A percentile compares a stretch with the other conserved stretches of the same genome.
Conservation (phyloP, 495 filamentous ascomycete genomes). For the Halenospora varia region DNA sequence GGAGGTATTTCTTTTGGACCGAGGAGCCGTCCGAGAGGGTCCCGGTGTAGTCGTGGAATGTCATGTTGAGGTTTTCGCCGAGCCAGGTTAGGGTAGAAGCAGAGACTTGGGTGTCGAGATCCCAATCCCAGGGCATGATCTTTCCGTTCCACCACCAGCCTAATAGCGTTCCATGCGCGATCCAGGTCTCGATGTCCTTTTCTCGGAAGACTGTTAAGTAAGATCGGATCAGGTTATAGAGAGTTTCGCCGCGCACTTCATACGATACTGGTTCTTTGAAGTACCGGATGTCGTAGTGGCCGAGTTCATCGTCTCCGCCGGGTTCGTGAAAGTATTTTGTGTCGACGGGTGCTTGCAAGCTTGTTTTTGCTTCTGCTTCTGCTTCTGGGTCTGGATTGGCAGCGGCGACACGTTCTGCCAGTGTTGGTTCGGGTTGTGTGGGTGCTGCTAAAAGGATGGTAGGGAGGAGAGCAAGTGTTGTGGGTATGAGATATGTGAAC, state of each 20-base stretch:
- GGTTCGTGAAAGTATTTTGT: constrained; percentile 44
- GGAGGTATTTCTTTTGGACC: constrained; percentile 54
- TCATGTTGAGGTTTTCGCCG: constrained; percentile 60
- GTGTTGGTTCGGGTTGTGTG: too few relatives aligned
- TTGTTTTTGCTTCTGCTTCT: background rate
- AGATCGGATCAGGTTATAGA: constrained; percentile 66
- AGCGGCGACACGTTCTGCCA: background rate
- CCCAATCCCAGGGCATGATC: constrained; percentile 84
- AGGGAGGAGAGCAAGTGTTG: too few relatives aligned
- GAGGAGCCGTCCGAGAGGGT: constrained; percentile 23
- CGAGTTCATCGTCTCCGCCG: constrained; percentile 49
- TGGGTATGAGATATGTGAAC: too few relatives aligned
- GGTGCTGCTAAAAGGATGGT: too few relatives aligned
- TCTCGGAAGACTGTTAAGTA: constrained; percentile 64
- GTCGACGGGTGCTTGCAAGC: background rate
- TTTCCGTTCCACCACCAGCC: constrained; percentile 92
- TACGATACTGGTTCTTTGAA: constrained; percentile 58
- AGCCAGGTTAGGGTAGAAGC: constrained; percentile 57
- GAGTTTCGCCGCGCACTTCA: constrained; percentile 55
- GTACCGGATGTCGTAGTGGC: constrained; percentile 72
- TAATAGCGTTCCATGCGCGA: constrained; percentile 80
- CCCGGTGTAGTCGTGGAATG: constrained; percentile 53
- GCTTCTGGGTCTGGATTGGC: background rate
- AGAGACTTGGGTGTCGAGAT: constrained; percentile 80
- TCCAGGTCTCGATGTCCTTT: constrained; percentile 74